Conservation (phyloP, 768 basidiomycete species). For the Pluteus cervinus region DNA sequence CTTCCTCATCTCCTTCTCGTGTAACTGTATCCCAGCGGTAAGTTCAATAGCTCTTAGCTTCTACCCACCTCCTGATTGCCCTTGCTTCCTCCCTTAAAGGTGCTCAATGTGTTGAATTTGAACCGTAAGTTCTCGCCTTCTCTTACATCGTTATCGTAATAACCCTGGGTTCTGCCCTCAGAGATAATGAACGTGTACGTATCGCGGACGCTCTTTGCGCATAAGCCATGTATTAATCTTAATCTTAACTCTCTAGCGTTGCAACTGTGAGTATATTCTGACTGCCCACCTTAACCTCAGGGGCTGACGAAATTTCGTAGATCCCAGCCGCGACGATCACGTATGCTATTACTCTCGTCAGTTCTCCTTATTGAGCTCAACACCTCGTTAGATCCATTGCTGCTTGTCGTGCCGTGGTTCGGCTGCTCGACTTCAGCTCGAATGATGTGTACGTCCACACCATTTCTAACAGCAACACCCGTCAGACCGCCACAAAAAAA, state of each 20-base stretch:
- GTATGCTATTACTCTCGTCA: conserved; percentile 24
- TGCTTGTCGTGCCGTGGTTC: conserved; percentile 64
- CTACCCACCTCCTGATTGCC: conserved; percentile 1
- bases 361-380: conserved; percentile 3
- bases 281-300: conserved; percentile 2
- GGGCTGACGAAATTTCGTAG: conserved; percentile 20
- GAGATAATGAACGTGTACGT: conserved; percentile 62
- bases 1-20: conserved; percentile 59
- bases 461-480: conserved; percentile 25
- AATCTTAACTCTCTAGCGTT: conserved; percentile 28
- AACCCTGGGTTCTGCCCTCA: conserved; percentile 15
- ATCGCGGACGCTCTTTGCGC: conserved; percentile 1
- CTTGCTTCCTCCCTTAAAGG: conserved; percentile 21
- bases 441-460: conserved; percentile 43
- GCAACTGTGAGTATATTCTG: conserved; percentile 36
- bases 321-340: conserved; percentile 63
- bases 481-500: conserved; percentile 23
- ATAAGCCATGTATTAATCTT: conserved; percentile 1
- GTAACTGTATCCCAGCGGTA: conserved; percentile 65
- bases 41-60: too few relatives aligned
- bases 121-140: conserved; percentile 38
- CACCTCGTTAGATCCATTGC: conserved; percentile 42
- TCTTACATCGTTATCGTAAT: conserved; percentile 1
- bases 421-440: conserved; percentile 50
- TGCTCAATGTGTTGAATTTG: conserved; percentile 53